phyloP scores from a whole-genome alignment of 208 protist genomes.

The Leishmania lainsoni region DNA sequence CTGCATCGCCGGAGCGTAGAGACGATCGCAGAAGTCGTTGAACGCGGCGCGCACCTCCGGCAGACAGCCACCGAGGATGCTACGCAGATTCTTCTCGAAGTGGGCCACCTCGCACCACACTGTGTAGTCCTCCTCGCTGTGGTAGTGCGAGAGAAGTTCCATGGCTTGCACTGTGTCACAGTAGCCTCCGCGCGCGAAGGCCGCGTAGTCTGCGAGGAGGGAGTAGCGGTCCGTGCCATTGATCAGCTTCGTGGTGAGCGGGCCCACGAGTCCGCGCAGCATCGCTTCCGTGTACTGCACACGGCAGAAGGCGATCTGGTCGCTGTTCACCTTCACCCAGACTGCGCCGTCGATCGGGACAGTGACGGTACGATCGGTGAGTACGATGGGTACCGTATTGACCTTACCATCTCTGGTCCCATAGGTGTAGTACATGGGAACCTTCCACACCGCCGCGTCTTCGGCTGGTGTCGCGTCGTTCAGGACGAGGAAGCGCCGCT shows the following conservation, averaged over 20 bases:
- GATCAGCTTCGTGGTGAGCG: constrained; percentile 45
- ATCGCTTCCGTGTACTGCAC: constrained; percentile 66
- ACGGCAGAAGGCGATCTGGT: constrained; percentile 77
- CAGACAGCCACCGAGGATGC: constrained; percentile 37
- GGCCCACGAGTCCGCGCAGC: constrained; percentile 41
- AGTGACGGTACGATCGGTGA: constrained; percentile 21
- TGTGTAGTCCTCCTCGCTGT: constrained; percentile 30
- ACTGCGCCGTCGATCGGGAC: constrained; percentile 20
- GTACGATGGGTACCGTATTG: constrained; percentile 19
- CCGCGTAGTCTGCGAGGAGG: constrained; percentile 70
- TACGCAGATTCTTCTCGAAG: constrained; percentile 55
- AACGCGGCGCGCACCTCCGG: constrained; percentile 39
- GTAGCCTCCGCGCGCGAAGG: constrained; percentile 72
- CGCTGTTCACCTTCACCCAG: constrained; percentile 79
- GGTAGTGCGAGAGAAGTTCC: constrained; percentile 40
- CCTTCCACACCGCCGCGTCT: constrained; percentile 69
- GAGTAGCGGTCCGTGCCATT: constrained; percentile 65
- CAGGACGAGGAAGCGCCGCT: constrained; percentile 52
- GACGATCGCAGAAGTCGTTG: constrained; percentile 51
- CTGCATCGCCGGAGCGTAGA: constrained; percentile 53
- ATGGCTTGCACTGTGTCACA: constrained; percentile 44
- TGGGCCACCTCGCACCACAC: constrained; percentile 48
- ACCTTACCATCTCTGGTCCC: constrained; percentile 21
- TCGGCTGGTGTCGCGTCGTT: constrained; percentile 37
- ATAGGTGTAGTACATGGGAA: constrained; percentile 48